Base-by-base conservation (phyloP, 192 early-diverging fungal genomes). In the Phlyctochytrium arcticum region DNA sequence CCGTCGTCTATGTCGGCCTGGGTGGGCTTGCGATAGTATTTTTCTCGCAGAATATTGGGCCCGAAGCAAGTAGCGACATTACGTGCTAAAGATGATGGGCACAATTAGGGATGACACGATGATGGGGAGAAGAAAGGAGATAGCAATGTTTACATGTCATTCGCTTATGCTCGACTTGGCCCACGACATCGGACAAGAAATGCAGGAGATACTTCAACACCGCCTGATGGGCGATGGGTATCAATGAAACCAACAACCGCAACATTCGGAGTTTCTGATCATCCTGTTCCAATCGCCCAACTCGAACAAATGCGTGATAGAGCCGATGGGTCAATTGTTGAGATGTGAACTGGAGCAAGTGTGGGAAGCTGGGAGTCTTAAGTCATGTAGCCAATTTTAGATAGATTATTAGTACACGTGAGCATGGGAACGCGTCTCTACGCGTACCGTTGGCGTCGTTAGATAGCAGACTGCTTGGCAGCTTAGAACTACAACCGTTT, bases 261-360 rank as follows among this genome's bases (percentile, higher is more conserved):
- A 53, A 24, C 21, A 27, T 27, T 24, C 27, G n/a, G 26, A 53
- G 21, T 26, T 26, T 17, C 50, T 24, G 17, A 12, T n/a, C n/a
- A 53, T n/a, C n/a, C 2, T 53, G 17, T 10, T 12, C 15, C 21
- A 12, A 19, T 19, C 21, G 17, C 12, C 21, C 50, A 12, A 26
- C 50, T 2, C 12, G 12, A 15, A 53, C 24, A 24, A 53, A 53
- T 24, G 27, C n/a, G 1, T n/a, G 17, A 24, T 53, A 53, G n/a
- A 53, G 50, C 50, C 27, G n/a, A 24, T 53, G 27, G 27, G 6
- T 87, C 84, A 55, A n/a, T n/a, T n/a, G n/a, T n/a, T n/a, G n/a
- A n/a, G n/a, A n/a, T n/a, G n/a, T n/a, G n/a, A n/a, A n/a, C n/a
- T n/a, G n/a, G n/a, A n/a, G n/a, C n/a, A n/a, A n/a, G n/a, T n/a